Evolutionary conservation across 345 rosid species (phyloP).

Genomic region (Dipteronia sinensis): DNA sequence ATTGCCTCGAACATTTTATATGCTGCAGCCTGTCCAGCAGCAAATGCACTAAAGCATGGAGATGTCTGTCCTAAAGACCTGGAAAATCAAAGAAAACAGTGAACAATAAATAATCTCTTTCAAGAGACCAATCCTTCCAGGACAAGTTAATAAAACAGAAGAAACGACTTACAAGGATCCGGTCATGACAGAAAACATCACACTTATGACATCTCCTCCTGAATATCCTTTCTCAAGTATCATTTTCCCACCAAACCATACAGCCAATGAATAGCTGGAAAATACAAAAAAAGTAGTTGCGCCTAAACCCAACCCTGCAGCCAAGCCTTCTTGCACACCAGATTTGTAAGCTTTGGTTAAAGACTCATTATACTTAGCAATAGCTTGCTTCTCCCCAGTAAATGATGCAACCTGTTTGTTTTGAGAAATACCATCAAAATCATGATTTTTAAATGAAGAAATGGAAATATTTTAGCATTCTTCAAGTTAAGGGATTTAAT

Average conservation of each 20-base stretch:
- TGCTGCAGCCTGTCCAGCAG: conserved; percentile 50
- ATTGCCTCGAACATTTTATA: conserved; percentile 49
- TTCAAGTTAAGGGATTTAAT: neutral
- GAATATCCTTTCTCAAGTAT: conserved; percentile 47
- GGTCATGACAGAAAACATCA: conserved; percentile 40
- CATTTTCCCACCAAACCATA: conserved; percentile 62
- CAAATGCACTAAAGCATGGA: conserved; percentile 44
- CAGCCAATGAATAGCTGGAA: conserved; percentile 37
- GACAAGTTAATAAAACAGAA: neutral
- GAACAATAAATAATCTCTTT: neutral
- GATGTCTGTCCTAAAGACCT: conserved; percentile 59
- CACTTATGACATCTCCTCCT: conserved; percentile 46
- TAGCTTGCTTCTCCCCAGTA: conserved; percentile 54
- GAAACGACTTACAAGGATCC: conserved; percentile 44
- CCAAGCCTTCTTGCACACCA: conserved; percentile 38
- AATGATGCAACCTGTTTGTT: conserved; percentile 52
- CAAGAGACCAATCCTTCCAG: neutral
- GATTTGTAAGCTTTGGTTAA: conserved; percentile 41
- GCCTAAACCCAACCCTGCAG: conserved; percentile 46
- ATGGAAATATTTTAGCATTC: neutral
- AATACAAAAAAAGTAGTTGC: conserved; percentile 21
- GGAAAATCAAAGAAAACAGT: conserved; percentile 1
- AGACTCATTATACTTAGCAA: conserved; percentile 34
- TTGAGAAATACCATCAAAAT: neutral
- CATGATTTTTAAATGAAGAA: neutral